A percentile compares a stretch with the other conserved stretches of the same genome.
Evolutionary conservation across 805 yeast genomes (phyloP).

Genomic region (Candida maris): DNA sequence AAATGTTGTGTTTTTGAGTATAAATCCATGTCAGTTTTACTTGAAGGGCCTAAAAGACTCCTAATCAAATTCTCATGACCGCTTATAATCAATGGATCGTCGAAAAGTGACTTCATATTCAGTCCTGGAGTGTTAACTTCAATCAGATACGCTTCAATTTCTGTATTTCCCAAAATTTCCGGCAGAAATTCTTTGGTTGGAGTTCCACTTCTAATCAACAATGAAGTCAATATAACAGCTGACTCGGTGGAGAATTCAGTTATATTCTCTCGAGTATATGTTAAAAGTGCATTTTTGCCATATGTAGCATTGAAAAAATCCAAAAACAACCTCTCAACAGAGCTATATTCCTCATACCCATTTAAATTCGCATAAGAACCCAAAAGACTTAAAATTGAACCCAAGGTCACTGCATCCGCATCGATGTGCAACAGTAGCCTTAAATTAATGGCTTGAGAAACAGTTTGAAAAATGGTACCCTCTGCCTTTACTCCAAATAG

Average conservation of each 20-base stretch:
- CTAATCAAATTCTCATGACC: background rate
- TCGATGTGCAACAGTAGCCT: constrained; percentile 41
- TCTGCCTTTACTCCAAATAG: constrained; percentile 34
- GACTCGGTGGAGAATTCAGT: background rate
- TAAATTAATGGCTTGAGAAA: constrained; percentile 50
- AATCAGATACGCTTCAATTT: background rate
- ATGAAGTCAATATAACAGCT: background rate
- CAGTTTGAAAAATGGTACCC: constrained; percentile 44
- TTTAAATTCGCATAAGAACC: constrained; percentile 33
- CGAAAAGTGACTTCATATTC: background rate
- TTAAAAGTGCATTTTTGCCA: constrained; percentile 11
- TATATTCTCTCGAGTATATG: background rate
- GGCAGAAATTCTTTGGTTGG: background rate
- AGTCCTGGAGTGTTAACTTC: background rate
- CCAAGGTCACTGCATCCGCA: constrained; percentile 13
- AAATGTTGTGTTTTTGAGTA: background rate
- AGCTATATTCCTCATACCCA: constrained; percentile 32
- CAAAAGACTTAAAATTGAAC: background rate
- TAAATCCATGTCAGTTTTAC: background rate
- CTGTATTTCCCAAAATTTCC: background rate
- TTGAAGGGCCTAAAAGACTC: background rate
- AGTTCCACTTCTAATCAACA: background rate
- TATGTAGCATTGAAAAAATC: constrained; percentile 30
- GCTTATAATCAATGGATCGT: background rate
- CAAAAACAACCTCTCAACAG: constrained; percentile 37